These are phyloP conservation scores for Porpolomopsis calyptriformis DNA, from an alignment of 768 basidiomycete genomes.

Conservation along the genomic window DNA sequence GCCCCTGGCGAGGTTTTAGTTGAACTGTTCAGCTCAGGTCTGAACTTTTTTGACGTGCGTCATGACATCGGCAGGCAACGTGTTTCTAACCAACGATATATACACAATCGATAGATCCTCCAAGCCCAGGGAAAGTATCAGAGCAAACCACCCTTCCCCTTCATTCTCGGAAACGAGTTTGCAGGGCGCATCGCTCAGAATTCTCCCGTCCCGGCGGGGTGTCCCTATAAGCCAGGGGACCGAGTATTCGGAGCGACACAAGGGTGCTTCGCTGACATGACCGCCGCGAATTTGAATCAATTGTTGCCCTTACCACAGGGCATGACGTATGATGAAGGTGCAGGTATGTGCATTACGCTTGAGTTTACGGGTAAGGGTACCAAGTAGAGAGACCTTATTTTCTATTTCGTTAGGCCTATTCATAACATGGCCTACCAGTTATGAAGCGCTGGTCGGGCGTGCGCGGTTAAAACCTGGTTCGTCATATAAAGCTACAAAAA, in stretches of 20 bases:
- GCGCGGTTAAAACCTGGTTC: constrained; percentile 69
- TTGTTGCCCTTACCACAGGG: constrained; percentile 62
- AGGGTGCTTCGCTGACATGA: constrained; percentile 73
- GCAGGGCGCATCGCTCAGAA: constrained; percentile 60
- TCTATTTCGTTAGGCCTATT: constrained; percentile 43
- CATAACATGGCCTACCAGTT: constrained; percentile 90
- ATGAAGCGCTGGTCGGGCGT: constrained; percentile 81
- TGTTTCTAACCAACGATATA: constrained; percentile 7
- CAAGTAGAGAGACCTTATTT: background rate
- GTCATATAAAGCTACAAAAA: constrained; percentile 8
- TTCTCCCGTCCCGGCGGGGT: constrained; percentile 73
- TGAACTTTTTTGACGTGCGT: constrained; percentile 69
- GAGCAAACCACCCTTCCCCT: constrained; percentile 72
- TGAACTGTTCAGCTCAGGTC: constrained; percentile 62
- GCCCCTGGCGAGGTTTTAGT: constrained; percentile 51
- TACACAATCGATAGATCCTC: constrained; percentile 44
- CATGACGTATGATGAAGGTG: constrained; percentile 78
- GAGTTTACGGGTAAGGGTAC: too few species aligned
- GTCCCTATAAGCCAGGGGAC: constrained; percentile 72
- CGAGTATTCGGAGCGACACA: constrained; percentile 77
- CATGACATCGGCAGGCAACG: background rate
- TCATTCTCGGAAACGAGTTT: constrained; percentile 78
- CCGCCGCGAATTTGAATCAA: constrained; percentile 39
- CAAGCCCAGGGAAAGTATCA: constrained; percentile 90
- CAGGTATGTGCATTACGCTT: constrained; percentile 43